These are phyloP conservation scores for Porcisia deanei DNA, from an alignment of 208 protist species.

Conservation along the genomic window DNA sequence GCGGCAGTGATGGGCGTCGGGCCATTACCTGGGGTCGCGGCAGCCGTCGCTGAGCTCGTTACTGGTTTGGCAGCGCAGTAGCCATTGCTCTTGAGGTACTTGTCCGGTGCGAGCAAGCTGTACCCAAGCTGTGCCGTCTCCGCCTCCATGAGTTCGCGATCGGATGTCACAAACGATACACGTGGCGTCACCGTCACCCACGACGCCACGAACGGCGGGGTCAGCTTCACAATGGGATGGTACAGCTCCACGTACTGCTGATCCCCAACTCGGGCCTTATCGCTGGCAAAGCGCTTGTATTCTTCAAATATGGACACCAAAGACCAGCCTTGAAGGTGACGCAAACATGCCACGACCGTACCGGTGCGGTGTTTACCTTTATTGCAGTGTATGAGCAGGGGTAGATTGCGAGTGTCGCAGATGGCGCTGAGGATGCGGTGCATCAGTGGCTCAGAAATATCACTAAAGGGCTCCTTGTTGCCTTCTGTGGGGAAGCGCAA, in stretches of 20 bases:
- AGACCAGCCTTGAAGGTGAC: conserved; percentile 94
- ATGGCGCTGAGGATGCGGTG: conserved; percentile 81
- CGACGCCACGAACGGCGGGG: conserved; percentile 59
- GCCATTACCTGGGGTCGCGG: background rate
- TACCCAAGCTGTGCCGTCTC: conserved; percentile 59
- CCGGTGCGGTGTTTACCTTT: conserved; percentile 97
- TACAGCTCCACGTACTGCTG: conserved; percentile 98
- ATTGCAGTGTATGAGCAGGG: conserved; percentile 98
- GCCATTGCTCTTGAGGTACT: conserved; percentile 17
- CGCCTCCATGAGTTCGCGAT: conserved; percentile 59
- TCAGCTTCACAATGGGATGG: conserved; percentile 74
- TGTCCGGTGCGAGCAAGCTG: conserved; percentile 64
- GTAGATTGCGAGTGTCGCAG: conserved; percentile 93
- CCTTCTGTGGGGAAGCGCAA: conserved; percentile 96
- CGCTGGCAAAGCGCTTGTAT: conserved; percentile 95
- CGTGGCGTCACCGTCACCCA: conserved; percentile 60
- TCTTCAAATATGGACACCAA: conserved; percentile 96
- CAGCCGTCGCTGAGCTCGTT: background rate
- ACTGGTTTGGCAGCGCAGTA: background rate
- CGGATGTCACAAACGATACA: conserved; percentile 55
- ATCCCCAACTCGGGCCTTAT: conserved; percentile 94
- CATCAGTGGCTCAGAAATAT: conserved; percentile 94
- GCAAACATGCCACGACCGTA: conserved; percentile 93
- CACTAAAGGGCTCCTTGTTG: conserved; percentile 97
- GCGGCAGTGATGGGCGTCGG: background rate